Evolutionary conservation across 306 rosid species (phyloP), one percentile per base, ranked within the genome.

Genomic region (Castanea mollissima): DNA sequence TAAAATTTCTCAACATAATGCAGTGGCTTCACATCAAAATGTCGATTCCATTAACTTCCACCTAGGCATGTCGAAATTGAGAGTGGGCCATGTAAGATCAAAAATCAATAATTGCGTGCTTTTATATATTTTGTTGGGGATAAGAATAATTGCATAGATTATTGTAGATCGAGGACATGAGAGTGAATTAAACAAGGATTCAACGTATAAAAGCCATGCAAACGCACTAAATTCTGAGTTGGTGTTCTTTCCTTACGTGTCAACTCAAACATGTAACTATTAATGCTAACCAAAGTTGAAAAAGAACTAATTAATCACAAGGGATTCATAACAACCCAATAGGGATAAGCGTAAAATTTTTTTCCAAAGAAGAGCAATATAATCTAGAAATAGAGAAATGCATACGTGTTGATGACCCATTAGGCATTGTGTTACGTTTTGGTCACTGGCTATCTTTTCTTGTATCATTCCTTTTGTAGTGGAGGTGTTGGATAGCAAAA

Each of bases 171-270:
- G 46, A 41, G 46, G 46, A 8, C 46, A 41, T 41, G 46, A 7
- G 46, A 41, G 12, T 8, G 46, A 41, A n/a, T 6, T 21, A n/a
- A 49, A 74, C 54, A n/a, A 4, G n/a, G n/a, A 60, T 14, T 29
- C 72, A 67, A 64, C 51, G 76, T 49, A 55, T 11, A 73, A 25
- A 44, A 44, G 32, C 58, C 56, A 62, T 15, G 78, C 49, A 71
- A 58, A 78, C 74, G 82, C 88, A 86, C 84, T 88, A 77, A 74
- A 21, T 59, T 74, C 44, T 11, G 58, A 3, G 16, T 76, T 67
- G 46, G 72, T 87, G 77, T 60, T 87, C 15, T 64, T 54, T 81
- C 81, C 77, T 9, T 75, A 5, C 46, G 72, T 87, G 83, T 76
- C 87, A 81, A 81, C 86, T 81, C 54, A 84, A 27, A 27, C 32